Conservation (phyloP, 2,329 filamentous ascomycete species). For the Pestalotiopsis sp. region DNA sequence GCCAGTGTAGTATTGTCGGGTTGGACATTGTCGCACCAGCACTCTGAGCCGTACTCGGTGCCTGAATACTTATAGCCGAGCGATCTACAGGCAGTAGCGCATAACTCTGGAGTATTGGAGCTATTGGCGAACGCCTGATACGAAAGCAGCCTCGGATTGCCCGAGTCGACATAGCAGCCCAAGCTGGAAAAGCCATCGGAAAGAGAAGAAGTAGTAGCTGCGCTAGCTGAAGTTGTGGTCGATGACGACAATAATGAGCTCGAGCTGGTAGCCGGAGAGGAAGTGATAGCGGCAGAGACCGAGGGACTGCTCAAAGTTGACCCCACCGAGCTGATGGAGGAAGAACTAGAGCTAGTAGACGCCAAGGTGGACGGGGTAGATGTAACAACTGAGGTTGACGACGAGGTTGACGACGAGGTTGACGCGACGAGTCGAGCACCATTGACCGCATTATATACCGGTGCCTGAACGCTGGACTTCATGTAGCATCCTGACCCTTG, state of each 20-base stretch:
- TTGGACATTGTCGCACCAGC: neutral
- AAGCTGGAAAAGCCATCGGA: constrained; percentile 28
- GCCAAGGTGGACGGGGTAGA: neutral
- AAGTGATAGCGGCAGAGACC: neutral
- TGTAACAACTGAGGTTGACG: constrained; percentile 4
- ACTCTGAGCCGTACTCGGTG: neutral
- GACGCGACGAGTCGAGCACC: neutral
- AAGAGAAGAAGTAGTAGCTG: constrained; percentile 6
- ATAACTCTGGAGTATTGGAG: constrained; percentile 36
- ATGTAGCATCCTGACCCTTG: neutral
- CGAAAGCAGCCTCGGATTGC: constrained; percentile 32
- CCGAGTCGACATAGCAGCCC: constrained; percentile 39
- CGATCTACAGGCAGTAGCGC: constrained; percentile 30
- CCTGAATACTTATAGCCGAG: neutral
- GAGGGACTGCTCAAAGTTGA: neutral
- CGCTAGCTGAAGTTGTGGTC: constrained; percentile 7
- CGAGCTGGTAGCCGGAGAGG: neutral
- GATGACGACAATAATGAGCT: neutral
- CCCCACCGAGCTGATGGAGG: neutral
- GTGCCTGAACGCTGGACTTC: neutral
- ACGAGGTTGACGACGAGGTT: neutral
- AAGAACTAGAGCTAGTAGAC: neutral
- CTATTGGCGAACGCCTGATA: constrained; percentile 22
- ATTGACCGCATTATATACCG: neutral
- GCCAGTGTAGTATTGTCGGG: neutral